These are phyloP conservation scores for Bipolaris cookei DNA, from an alignment of 2,329 filamentous ascomycete species.

Conservation along the genomic window DNA sequence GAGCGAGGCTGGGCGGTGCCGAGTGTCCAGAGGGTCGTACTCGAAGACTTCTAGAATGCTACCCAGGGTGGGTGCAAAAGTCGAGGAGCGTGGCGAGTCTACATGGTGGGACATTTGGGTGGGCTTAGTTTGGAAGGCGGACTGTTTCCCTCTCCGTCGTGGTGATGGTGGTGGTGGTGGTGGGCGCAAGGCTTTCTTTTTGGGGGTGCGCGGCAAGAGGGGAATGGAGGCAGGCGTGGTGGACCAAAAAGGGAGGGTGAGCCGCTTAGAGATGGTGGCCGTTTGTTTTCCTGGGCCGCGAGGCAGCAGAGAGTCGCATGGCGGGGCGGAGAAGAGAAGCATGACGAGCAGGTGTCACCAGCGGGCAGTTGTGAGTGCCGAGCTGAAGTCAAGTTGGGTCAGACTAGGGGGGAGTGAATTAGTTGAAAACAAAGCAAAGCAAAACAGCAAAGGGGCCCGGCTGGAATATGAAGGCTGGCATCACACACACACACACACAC, in stretches of 20 bases:
- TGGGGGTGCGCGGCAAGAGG: slow-evolving; percentile 23
- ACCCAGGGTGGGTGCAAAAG: slow-evolving; percentile 34
- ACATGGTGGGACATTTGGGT: slow-evolving; percentile 24
- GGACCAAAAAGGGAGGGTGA: slow-evolving; percentile 26
- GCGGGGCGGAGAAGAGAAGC: slow-evolving; percentile 33
- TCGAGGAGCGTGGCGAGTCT: slow-evolving; percentile 25
- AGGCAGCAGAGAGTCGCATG: slow-evolving; percentile 25
- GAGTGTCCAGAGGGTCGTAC: slow-evolving; percentile 25
- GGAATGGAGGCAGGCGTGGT: slow-evolving; percentile 23
- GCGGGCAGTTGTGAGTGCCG: slow-evolving; percentile 5
- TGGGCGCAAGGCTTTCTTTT: slow-evolving; percentile 12
- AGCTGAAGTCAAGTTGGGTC: slow-evolving; percentile 10
- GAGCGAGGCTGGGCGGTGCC: slow-evolving; percentile 17
- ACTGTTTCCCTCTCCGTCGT: slow-evolving; percentile 10
- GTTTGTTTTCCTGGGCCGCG: slow-evolving; percentile 14
- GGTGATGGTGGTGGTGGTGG: slow-evolving; percentile 14
- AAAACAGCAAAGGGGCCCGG: slow-evolving; percentile 15
- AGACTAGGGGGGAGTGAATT: not conserved
- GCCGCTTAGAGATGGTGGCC: slow-evolving; percentile 21
- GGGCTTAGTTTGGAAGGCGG: slow-evolving; percentile 9
- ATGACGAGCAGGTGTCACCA: slow-evolving; percentile 28
- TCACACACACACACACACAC: not conserved
- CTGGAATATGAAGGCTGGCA: slow-evolving; percentile 18
- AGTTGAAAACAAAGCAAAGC: slow-evolving; percentile 11
- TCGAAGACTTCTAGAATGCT: slow-evolving; percentile 36